Percentiles rank a stretch among this genome's conserved stretches.
Evolutionary conservation across 78 protist species (phyloP).

Genomic region (Mastigamoeba balamuthi): DNA sequence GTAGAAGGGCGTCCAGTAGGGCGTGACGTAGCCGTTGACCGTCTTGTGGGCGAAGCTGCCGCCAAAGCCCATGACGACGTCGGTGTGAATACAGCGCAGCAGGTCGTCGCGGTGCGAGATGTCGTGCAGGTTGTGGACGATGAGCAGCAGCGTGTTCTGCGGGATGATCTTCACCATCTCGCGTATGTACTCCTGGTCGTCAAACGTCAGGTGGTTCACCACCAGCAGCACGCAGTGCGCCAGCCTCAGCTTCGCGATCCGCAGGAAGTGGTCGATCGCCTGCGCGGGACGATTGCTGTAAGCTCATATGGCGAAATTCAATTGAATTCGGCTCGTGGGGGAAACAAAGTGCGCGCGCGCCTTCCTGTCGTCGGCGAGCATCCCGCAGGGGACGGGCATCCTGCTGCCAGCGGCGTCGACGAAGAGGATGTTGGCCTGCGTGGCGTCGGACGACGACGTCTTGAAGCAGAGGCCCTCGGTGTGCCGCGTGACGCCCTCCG

Average conservation of each 20-base stretch:
- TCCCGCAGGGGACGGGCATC: neutral
- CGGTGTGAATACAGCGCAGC: neutral
- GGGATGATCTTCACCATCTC: neutral
- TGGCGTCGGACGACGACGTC: neutral
- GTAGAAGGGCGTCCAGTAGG: neutral
- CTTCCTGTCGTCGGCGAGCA: too few species aligned
- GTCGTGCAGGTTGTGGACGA: neutral
- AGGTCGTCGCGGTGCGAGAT: neutral
- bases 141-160: neutral
- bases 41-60: neutral
- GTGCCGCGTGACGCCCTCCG: neutral
- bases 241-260: neutral
- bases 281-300: neutral
- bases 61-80: neutral
- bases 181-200: neutral
- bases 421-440: neutral
- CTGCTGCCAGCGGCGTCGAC: neutral
- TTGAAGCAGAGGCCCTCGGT: neutral
- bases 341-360: neutral
- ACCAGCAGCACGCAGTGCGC: neutral
- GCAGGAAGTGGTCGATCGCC: neutral
- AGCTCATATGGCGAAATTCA: too few species aligned
- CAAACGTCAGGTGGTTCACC: neutral
- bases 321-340: neutral
- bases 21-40: neutral